Evolutionary conservation across 2,329 filamentous ascomycete species (phyloP).

Genomic region (Colletotrichum cordylinicola): DNA sequence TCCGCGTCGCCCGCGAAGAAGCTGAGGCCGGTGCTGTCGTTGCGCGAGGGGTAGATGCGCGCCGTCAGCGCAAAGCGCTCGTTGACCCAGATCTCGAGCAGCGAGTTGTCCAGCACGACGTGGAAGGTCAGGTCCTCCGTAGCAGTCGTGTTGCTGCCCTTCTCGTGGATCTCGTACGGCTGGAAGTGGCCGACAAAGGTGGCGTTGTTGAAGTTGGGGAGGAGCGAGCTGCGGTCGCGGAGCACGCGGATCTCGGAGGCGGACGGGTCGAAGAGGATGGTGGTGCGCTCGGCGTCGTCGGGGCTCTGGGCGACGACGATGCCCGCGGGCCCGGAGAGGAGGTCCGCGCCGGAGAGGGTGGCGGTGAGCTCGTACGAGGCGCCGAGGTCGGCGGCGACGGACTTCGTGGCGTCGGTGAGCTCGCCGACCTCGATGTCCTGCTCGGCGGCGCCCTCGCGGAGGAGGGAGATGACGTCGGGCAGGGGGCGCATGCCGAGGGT

Average conservation of each 20-base stretch:
- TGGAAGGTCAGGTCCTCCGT: conserved; percentile 19
- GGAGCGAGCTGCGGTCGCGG: conserved; percentile 20
- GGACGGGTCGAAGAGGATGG: conserved; percentile 16
- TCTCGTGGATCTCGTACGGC: conserved; percentile 7
- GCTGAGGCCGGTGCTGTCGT: conserved; percentile 21
- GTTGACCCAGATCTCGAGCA: conserved; percentile 24
- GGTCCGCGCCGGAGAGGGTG: conserved; percentile 5
- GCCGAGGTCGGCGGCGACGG: conserved; percentile 3
- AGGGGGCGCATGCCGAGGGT: conserved; percentile 21
- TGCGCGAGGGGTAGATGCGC: conserved; percentile 23
- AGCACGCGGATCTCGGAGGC: conserved; percentile 10
- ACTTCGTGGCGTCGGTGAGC: neutral
- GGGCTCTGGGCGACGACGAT: conserved; percentile 23
- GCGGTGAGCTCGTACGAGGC: conserved; percentile 21
- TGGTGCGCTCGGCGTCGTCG: conserved; percentile 16
- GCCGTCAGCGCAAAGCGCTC: conserved; percentile 23
- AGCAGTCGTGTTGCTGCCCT: neutral
- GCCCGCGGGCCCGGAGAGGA: neutral
- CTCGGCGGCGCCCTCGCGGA: conserved; percentile 14
- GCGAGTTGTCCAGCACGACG: conserved; percentile 16
- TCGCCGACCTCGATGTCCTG: conserved; percentile 8
- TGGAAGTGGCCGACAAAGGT: conserved; percentile 21
- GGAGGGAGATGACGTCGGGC: conserved; percentile 16
- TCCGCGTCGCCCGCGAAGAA: conserved; percentile 15
- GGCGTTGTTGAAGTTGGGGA: conserved; percentile 21